Conservation (phyloP, 1,139 yeast species). For the Blastobotrys buckinghamii region DNA sequence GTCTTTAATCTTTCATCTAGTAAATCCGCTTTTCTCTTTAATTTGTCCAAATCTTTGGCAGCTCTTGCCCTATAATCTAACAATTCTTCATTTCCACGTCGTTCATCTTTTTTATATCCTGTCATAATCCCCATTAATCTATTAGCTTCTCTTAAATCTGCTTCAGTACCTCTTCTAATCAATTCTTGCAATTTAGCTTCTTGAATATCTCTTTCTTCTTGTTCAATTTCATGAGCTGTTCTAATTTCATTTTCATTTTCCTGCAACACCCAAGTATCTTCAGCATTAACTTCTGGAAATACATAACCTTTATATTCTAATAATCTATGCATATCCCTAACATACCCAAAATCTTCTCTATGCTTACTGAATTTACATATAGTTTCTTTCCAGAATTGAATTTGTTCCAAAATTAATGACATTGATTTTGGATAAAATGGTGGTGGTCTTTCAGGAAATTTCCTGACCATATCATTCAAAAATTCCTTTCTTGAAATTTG, state of each 20-base stretch:
- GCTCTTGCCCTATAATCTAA: constrained; percentile 73
- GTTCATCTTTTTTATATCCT: constrained; percentile 57
- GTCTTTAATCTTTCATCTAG: constrained; percentile 81
- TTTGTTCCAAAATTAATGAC: constrained; percentile 75
- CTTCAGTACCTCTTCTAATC: constrained; percentile 92
- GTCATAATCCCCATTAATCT: constrained; percentile 97
- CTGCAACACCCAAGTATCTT: constrained; percentile 88
- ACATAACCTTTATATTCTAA: constrained; percentile 81
- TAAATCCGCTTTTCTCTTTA: constrained; percentile 83
- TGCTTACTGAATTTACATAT: constrained; percentile 85
- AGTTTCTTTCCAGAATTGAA: constrained; percentile 97
- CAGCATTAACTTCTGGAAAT: constrained; percentile 86
- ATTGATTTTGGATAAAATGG: constrained; percentile 77
- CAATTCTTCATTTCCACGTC: constrained; percentile 38
- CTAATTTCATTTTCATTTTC: constrained; percentile 79
- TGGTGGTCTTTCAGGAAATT: constrained; percentile 96
- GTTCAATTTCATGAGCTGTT: constrained; percentile 83
- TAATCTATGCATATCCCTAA: constrained; percentile 92
- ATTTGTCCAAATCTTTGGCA: constrained; percentile 75
- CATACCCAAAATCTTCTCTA: constrained; percentile 85
- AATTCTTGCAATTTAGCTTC: constrained; percentile 93
- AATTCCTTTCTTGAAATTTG: constrained; percentile 95
- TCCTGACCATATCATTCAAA: constrained; percentile 81
- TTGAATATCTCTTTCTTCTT: constrained; percentile 89
- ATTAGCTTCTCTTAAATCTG: constrained; percentile 93